Base-by-base conservation (phyloP, 768 basidiomycete species). In the Hebeloma cylindrosporum region DNA sequence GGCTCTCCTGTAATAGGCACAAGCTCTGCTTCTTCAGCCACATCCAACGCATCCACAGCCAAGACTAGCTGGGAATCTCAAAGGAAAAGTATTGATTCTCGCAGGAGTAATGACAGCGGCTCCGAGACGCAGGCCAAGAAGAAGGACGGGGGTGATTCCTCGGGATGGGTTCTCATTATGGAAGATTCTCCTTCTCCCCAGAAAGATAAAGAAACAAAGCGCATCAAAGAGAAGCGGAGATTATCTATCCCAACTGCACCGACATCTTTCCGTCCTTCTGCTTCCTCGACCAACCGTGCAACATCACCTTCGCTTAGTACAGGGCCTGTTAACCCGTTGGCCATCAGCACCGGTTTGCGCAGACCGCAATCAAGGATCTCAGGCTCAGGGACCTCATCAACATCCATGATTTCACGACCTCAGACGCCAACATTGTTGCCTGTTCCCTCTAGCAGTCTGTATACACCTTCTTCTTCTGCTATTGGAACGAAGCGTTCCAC, bases 81-180 rank as follows among this genome's bases (percentile, higher is more conserved):
- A 17, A 62, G 68, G 58, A 70, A 67, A 42, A 71, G 72, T 47
- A 56, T 56, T 9, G 74, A 74, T 38, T 75, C 77, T 22, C 72
- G 71, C 38, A 68, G 64, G 13, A 74, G 74, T 48, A 66, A 64
- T 35, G 77, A 79, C 33, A 68, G 62, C 50, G 71, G 70, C 31
- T 61, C 66, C 5, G 72, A 72, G 42, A 77, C 73, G 50, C 66
- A 58, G 40, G 67, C 61, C 46, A 77, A 72, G 54, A n/a, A n/a
- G n/a, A 77, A 71, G 29, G 69, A 75, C 32, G 68, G 63, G 23
- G 78, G 74, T 16, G 86, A 88, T 55, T 68, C 82, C 8, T 79
- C 87, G 27, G 88, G 88, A 43, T 92, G 88, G 88, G 88, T 92
- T 30, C 77, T 92, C 27, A 88, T 92, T 38, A 89, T 90, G 88